A percentile compares a stretch with the other conserved stretches of the same genome.
Conservation (phyloP, 1,139 yeast species). For the Lodderomyces theae region DNA sequence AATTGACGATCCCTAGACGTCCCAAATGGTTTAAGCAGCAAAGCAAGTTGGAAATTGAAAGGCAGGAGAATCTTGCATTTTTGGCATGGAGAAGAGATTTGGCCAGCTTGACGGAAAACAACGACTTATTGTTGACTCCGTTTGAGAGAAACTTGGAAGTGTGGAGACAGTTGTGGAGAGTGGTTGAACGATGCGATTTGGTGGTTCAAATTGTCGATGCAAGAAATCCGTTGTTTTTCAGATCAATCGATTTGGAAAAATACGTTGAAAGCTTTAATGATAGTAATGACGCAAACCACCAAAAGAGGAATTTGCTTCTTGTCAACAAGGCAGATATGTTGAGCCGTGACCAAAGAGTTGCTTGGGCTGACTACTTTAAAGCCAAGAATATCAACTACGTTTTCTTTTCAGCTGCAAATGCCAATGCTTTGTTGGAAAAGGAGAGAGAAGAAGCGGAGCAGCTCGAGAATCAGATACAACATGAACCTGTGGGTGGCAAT, state of each 20-base stretch:
- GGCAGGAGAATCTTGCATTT: conserved; percentile 87
- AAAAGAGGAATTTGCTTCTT: conserved; percentile 73
- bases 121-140: conserved; percentile 86
- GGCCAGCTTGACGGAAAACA: conserved; percentile 78
- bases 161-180: conserved; percentile 99
- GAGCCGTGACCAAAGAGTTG: conserved; percentile 68
- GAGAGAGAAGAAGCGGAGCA: conserved; percentile 51
- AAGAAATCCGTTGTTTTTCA: conserved; percentile 84
- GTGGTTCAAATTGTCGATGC: conserved; percentile 98
- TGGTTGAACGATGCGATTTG: conserved; percentile 89
- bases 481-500: conserved; percentile 4
- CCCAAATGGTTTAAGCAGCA: conserved; percentile 79
- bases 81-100: conserved; percentile 90
- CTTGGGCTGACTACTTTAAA: conserved; percentile 85
- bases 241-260: conserved; percentile 83
- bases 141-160: conserved; percentile 97
- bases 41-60: conserved; percentile 74
- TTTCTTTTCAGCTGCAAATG: conserved; percentile 88
- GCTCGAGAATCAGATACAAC: conserved; percentile 23
- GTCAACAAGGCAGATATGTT: conserved; percentile 94
- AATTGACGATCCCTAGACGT: conserved; percentile 90
- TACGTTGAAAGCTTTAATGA: conserved; percentile 74
- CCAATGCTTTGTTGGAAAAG: conserved; percentile 66
- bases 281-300: conserved; percentile 35
- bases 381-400: conserved; percentile 73